Evolutionary conservation across 148 eudicot genomes (phyloP), one percentile per base, ranked within the genome.

Genomic region (Cornus kousa): DNA sequence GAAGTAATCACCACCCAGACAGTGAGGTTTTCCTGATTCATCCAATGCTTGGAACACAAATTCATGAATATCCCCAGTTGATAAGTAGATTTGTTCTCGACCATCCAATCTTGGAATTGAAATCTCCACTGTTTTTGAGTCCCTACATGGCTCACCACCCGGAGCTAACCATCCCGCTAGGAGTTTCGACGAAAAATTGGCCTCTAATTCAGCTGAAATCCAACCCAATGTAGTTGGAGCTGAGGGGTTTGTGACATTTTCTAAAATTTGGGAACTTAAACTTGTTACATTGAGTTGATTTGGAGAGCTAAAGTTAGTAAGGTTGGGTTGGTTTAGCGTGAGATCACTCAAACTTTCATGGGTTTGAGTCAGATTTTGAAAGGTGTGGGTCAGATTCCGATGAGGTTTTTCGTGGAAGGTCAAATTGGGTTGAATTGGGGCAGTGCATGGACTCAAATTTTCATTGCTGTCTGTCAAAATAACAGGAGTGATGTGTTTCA

Each of bases 1-100:
- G 76, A 91, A 94, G 74, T 92, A 97, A 78, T 97, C 99, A 5
- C 97, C 99, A 66, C 99, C 99, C 7, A 76, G 3, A 77, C 99
- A 94, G 62, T 32, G 90, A 23, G 85, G 79, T 3, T 83, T 87
- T 62, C 97, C 97, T 9, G 77, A 74, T 28, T 89, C 93, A 83
- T 97, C 96, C 80, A 97, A 37, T n/a, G 97, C 92, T 35, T 91
- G 97, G 73, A 97, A 90, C 72, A 86, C 79, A 78, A 91, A 80
- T 78, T 92, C 93, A 80, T 94, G 98, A 76, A 81, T 86, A 46
- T 78, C 67, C n/a, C 95, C 97, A 23, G 90, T 78, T 6, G 91
- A 72, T 14, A 97, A 80, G 59, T 79, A 81, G 53, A 90, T 71
- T 4, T 77, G 55, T 7, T 68, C 69, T 0, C 46, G 39, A 40